Evolutionary conservation across 2,329 filamentous ascomycete genomes (phyloP), one percentile per base, ranked within the genome.

Genomic region (Aspergillus japonicus): DNA sequence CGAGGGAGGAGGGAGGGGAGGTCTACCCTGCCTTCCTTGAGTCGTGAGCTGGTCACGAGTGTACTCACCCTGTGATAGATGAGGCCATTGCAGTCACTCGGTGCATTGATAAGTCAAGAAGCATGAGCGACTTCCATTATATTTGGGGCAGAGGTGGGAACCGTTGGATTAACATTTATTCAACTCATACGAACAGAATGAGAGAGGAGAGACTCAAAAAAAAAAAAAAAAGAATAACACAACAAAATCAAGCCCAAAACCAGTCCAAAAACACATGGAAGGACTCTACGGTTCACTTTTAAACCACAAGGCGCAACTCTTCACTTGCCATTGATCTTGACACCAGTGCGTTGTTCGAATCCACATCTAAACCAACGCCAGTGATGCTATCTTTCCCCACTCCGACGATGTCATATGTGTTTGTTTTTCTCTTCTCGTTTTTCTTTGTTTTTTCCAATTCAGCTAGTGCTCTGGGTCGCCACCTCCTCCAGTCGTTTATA

Each of bases 401-500:
- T 44, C 6, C 23, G 29, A 21, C 16, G 14, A 49, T 19, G 47
- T 16, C n/a, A 16, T 49, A 29, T 39, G 23, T 42, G 33, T 12
- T 35, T 35, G 33, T 35, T 16, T 12, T 35, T 35, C 26, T 29
- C 26, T 29, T 6, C 7, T 29, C 14, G 33, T 35, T 16, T 35
- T 35, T 35, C 2, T 42, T 21, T 29, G 19, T 39, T 48, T 47
- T 53, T 53, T 55, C 57, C 31, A 19, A 3, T 19, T 42, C 50
- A 58, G 21, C 59, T 52, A 53, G 64, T 63, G 10, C 64, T 67
- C 49, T 71, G 65, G 12, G 66, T 72, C 19, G 72, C 73, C 11
- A 68, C 49, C 48, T 73, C 68, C 58, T 75, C 73, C 60, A 75
- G 53, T 7, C 66, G 61, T 33, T 72, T 73, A 53, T 71, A 75